Base-by-base conservation (phyloP, 1,284 basidiomycete species). In the Apiotrichum gracile region DNA sequence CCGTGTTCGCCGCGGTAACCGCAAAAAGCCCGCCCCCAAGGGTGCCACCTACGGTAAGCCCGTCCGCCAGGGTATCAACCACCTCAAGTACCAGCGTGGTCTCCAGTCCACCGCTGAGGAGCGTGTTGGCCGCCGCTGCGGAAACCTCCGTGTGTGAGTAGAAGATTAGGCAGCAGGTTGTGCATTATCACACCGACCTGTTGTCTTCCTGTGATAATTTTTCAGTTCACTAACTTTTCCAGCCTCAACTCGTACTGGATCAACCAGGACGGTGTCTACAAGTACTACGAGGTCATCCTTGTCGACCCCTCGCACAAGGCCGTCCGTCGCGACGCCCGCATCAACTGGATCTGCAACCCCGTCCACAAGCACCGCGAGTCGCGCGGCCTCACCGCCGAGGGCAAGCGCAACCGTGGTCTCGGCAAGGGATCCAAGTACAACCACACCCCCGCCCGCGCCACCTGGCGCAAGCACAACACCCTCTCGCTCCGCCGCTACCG, bases 1-100 rank as follows among this genome's bases (percentile, higher is more conserved):
- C 70, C 91, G 94, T 67, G 94, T 99, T 64, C 87, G 96, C 72
- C 86, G 94, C 65, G 96, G 96, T 77, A 97, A 97, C 85, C 86
- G 96, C 80, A 99, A 99, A 83, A 96, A 93, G 84, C 93, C 88
- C 61, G 94, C 88, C 55, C 88, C 88, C 73, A 99, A 45, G 43
- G 94, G 94, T 69, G 93, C 94, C 58, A 98, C 94, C 70, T 97
- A 86, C 79, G 96, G 96, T 78, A 99, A 99, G 80, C 96, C 96
- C 76, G 94, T 97, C 65, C 88, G 88, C 76, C 96, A 98, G 82
- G 96, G 96, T 88, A 88, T 98, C 73, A 97, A 94, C 83, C 93
- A 98, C 77, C 85, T 99, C 79, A 99, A 99, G 81, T 91, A 84
- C 83, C 92, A 97, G 79, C 86, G 94, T 65, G 86, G 92, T 60